These are phyloP conservation scores for Solanum hybrid DNA, from an alignment of 305 asterid species.

Conservation along the genomic window DNA sequence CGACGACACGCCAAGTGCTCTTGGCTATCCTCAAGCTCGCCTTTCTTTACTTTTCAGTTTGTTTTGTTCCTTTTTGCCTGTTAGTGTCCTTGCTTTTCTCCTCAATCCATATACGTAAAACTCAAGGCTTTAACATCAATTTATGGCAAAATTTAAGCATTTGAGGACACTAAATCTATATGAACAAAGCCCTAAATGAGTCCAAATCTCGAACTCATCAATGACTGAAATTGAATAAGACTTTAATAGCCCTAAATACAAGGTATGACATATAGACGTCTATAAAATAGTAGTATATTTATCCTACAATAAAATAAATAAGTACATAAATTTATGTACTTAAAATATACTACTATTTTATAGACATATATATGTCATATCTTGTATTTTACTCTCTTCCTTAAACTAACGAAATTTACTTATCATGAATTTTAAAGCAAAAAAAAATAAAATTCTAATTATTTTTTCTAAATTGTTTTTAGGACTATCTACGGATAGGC, in stretches of 20 bases:
- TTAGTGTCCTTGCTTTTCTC: no score
- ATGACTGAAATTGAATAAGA: not conserved
- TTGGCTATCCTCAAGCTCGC: no score
- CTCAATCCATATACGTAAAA: no score
- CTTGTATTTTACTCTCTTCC: not conserved
- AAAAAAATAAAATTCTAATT: not conserved
- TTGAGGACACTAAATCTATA: no score
- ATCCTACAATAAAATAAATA: not conserved
- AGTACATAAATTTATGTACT: not conserved
- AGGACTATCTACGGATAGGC: not conserved
- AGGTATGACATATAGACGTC: not conserved
- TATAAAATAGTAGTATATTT: not conserved
- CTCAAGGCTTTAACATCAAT: no score
- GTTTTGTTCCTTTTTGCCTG: no score
- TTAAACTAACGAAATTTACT: no score
- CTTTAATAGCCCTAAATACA: not conserved
- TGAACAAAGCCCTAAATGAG: no score
- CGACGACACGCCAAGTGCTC: no score
- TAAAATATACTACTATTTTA: not conserved
- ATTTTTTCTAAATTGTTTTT: not conserved
- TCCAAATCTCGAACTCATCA: no score
- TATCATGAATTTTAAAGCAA: not conserved
- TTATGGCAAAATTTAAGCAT: no score
- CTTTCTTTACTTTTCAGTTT: no score
- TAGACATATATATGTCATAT: not conserved